Base-by-base conservation (phyloP, 257 asterid genomes). In the Avicennia marina region DNA sequence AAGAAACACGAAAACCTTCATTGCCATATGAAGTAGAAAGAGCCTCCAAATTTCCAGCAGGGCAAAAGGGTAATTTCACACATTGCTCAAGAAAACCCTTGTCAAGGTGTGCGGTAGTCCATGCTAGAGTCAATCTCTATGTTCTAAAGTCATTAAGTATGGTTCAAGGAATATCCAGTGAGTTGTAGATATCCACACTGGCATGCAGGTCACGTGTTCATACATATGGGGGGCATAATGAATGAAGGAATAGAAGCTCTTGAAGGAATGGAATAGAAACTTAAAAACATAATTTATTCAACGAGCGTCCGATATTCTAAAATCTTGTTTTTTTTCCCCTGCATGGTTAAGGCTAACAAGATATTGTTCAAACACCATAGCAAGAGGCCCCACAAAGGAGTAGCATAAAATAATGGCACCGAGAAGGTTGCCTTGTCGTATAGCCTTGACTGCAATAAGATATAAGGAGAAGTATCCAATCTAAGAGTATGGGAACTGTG, bases 371-470 rank as follows among this genome's bases (percentile, higher is more conserved):
- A 75, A 71, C 64, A 52, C 53, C 20, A 49, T 29, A 25, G 21
- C 11, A 33, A 29, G 6, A 20, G 21, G 21, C 45, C 2, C 31
- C 6, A 39, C 31, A 69, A 39, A 47, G 12, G 15, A 34, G 6
- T 48, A 18, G 25, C 4, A 42, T 60, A 62, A 64, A 82, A 26
- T 42, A 73, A 62, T 69, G 19, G 31, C 21, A 4, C 56, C 27
- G 51, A 69, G 87, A 87, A 67, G 77, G 64, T 67, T 80, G 80
- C 52, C 75, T 80, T 87, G 96, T 82, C 91, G 62, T 66, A 24
- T 80, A 66, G 78, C 51, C 70, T 72, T 75, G 78, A 54, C 64
- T 68, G 66, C 62, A 66, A 18, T 46, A 69, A 66, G 57, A 71
- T 67, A 77, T 57, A 66, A 73, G 64, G 44, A 48, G 58, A 32